Conservation (phyloP, 257 asterid genomes). For the Nicotiana tabacum region DNA sequence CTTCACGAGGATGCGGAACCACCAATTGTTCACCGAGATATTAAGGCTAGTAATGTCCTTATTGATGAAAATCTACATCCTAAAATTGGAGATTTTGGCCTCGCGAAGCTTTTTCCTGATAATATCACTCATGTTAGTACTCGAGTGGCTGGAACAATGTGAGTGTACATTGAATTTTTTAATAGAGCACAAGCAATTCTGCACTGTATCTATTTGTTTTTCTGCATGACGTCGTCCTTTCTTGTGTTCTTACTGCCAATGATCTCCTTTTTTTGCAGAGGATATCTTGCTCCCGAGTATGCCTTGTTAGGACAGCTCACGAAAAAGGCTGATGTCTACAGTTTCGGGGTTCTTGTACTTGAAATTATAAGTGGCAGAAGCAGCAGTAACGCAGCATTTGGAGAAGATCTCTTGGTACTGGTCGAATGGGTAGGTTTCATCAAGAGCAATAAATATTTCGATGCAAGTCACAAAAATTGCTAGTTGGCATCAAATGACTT, state of each 20-base stretch:
- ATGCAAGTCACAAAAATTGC: not conserved
- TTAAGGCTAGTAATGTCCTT: constrained; percentile 86
- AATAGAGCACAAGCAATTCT: not conserved
- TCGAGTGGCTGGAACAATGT: constrained; percentile 91
- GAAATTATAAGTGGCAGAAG: constrained; percentile 72
- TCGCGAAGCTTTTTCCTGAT: constrained; percentile 87
- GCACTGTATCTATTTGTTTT: not conserved
- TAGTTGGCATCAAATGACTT: not conserved
- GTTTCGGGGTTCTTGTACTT: constrained; percentile 78
- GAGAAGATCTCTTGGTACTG: constrained; percentile 47
- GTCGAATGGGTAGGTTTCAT: constrained; percentile 65
- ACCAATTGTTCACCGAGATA: constrained; percentile 75
- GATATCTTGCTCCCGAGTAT: constrained; percentile 80
- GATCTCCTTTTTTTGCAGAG: constrained; percentile 35
- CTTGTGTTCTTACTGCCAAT: not conserved
- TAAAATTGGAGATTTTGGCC: constrained; percentile 79
- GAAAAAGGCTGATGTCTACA: constrained; percentile 74
- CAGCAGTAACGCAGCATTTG: constrained; percentile 62
- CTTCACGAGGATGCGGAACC: constrained; percentile 84
- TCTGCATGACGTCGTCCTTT: not conserved
- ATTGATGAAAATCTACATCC: constrained; percentile 59
- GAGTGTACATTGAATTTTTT: constrained; percentile 21
- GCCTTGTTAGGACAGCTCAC: constrained; percentile 70
- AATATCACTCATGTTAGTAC: constrained; percentile 87
- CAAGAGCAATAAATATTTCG: not conserved